A percentile compares a stretch with the other conserved stretches of the same genome.
Conservation (phyloP, 352 stramenopile species). For the Pythium folliculosum region DNA sequence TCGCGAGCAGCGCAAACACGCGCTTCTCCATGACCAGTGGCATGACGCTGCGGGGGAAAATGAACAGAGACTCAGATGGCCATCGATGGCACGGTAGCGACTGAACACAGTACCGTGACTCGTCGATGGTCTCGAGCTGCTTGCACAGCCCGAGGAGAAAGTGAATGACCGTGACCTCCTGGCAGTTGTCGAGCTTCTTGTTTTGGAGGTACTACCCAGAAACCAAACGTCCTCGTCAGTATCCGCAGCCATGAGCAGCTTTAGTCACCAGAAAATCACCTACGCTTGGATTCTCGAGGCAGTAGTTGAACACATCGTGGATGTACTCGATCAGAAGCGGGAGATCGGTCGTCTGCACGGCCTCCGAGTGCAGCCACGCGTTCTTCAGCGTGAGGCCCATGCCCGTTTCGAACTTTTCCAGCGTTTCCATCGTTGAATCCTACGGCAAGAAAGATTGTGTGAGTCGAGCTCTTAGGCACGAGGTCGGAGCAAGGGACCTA, state of each 20-base stretch:
- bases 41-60: constrained; percentile 62
- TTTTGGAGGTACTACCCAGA: constrained; percentile 53
- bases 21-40: constrained; percentile 78
- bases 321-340: constrained; percentile 90
- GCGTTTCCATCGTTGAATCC: constrained; percentile 61
- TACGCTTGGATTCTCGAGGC: constrained; percentile 68
- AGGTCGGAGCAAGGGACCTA: not conserved
- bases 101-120: constrained; percentile 50
- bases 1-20: constrained; percentile 75
- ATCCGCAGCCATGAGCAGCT: not conserved
- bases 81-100: not conserved
- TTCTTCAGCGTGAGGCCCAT: constrained; percentile 90
- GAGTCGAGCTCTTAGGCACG: not conserved
- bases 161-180: constrained; percentile 88
- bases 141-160: constrained; percentile 85
- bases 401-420: constrained; percentile 88
- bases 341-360: constrained; percentile 90
- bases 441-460: constrained; percentile 16
- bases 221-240: not conserved
- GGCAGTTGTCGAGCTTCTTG: constrained; percentile 77
- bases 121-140: constrained; percentile 82
- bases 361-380: constrained; percentile 89
- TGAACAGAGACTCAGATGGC: not conserved
- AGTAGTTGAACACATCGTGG: constrained; percentile 81
- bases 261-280: not conserved